Base-by-base conservation (phyloP, 768 basidiomycete genomes). In the Tricholomella constricta region DNA sequence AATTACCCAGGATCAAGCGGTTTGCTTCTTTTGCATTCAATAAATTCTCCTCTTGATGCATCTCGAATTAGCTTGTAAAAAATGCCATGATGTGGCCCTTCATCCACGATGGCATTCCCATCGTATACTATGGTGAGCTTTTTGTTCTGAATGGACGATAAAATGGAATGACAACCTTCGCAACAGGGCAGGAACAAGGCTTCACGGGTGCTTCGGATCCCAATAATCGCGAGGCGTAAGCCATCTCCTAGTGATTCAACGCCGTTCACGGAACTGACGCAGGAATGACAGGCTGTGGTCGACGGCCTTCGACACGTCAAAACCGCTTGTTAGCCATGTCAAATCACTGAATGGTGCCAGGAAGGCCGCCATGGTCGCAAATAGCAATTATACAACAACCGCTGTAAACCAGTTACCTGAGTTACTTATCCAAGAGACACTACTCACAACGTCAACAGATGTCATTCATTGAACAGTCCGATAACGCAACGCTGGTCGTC, bases 41-140 rank as follows among this genome's bases (percentile, higher is more conserved):
- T 9, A 20, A 14, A 14, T 23, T 14, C 27, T 35, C 48, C 14
- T 40, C 6, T 17, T 43, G 34, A 32, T 10, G n/a, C 11, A 15
- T 2, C 15, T 54, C 5, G 29, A 40, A 12, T 17, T 32, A 69
- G 67, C 62, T 72, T 36, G 43, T 61, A 32, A 77, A 72, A 61
- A 88, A 87, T 62, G 83, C 83, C 20, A 79, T 88, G 76, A 69
- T 77, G 22, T 85, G 83, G 70, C 77, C 74, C 45, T 88, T 86
- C 65, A 78, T 84, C 72, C 76, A 79, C 38, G 87, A 88, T 53
- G 84, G 86, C 17, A 83, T 87, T 57, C 86, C 86, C 2, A 83
- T 88, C 52, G 65, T 86, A 34, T 88, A 89, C 64, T 86, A 86
- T 54, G 86, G 86, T 66, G 35, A 34, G 55, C 49, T 26, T 36